Conservation (phyloP, 1,284 basidiomycete species). For the Cutaneotrichosporon cutaneum region DNA sequence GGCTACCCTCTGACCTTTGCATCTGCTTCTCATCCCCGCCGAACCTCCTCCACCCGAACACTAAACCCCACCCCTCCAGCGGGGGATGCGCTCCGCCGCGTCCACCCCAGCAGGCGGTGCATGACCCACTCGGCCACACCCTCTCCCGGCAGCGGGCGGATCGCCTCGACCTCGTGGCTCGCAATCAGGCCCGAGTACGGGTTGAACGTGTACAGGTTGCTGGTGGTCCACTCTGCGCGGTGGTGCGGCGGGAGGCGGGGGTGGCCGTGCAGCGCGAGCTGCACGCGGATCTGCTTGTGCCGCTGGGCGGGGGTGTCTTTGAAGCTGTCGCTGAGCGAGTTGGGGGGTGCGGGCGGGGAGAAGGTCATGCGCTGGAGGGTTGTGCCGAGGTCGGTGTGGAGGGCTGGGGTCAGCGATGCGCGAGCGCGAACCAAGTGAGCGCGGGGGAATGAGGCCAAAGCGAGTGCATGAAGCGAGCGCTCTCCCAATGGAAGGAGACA, state of each 20-base stretch:
- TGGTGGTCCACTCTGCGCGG: constrained; percentile 48
- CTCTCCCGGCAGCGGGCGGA: constrained; percentile 53
- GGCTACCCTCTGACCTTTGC: not conserved
- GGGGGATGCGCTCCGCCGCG: not conserved
- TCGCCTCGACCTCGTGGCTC: constrained; percentile 52
- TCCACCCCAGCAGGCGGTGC: constrained; percentile 39
- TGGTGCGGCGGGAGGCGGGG: constrained; percentile 47
- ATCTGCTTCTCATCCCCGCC: not conserved
- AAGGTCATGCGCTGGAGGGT: constrained; percentile 48
- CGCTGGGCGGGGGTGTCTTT: constrained; percentile 25
- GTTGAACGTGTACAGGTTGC: constrained; percentile 53
- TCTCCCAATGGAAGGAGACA: no score
- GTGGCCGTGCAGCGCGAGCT: constrained; percentile 40
- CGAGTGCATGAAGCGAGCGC: no score
- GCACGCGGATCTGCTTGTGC: constrained; percentile 47
- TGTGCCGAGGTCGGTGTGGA: constrained; percentile 45
- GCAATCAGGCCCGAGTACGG: constrained; percentile 50
- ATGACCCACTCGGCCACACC: constrained; percentile 51
- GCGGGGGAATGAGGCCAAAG: not conserved
- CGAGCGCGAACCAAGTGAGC: not conserved
- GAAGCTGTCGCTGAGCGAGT: constrained; percentile 17
- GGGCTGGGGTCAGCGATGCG: constrained; percentile 35
- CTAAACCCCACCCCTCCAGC: not conserved
- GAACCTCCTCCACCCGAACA: not conserved
- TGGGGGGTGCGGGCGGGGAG: constrained; percentile 27